Conservation (phyloP, 1,284 basidiomycete species). For the Fistulina hepatica region DNA sequence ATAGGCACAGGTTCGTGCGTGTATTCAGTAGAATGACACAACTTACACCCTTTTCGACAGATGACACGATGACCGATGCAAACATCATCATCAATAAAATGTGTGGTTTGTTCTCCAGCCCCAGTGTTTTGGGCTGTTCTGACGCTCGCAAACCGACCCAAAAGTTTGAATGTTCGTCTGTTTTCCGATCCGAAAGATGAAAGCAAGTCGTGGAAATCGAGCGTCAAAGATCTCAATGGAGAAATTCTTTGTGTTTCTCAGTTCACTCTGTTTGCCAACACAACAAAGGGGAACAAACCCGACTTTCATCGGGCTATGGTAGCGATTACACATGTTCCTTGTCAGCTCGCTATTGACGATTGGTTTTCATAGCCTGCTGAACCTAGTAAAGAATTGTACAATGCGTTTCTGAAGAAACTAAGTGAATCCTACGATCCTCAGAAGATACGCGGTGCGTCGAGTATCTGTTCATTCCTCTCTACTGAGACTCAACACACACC, state of each 20-base stretch:
- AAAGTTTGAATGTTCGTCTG: constrained; percentile 38
- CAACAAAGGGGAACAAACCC: constrained; percentile 76
- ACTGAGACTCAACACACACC: constrained; percentile 3
- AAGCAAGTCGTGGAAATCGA: constrained; percentile 69
- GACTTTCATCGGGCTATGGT: constrained; percentile 92
- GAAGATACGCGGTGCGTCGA: constrained; percentile 61
- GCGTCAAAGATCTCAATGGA: constrained; percentile 74
- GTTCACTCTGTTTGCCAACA: constrained; percentile 84
- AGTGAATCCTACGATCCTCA: constrained; percentile 53
- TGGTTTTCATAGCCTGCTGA: constrained; percentile 41
- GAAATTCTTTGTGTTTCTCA: constrained; percentile 87
- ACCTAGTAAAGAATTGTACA: constrained; percentile 61
- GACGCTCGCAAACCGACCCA: neutral
- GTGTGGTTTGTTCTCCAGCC: constrained; percentile 24
- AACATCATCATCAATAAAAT: constrained; percentile 71
- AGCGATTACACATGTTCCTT: constrained; percentile 3
- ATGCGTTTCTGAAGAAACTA: constrained; percentile 59
- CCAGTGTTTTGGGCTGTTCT: neutral
- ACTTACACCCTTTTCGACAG: constrained; percentile 30
- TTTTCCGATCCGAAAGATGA: constrained; percentile 53
- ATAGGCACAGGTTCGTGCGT: constrained; percentile 60
- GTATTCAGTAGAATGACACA: constrained; percentile 7
- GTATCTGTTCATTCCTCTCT: constrained; percentile 1
- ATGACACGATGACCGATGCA: constrained; percentile 69
- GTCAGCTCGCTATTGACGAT: constrained; percentile 1